phyloP scores from a whole-genome alignment of 169 alveolate species.

The Plasmodium chabaudi region DNA sequence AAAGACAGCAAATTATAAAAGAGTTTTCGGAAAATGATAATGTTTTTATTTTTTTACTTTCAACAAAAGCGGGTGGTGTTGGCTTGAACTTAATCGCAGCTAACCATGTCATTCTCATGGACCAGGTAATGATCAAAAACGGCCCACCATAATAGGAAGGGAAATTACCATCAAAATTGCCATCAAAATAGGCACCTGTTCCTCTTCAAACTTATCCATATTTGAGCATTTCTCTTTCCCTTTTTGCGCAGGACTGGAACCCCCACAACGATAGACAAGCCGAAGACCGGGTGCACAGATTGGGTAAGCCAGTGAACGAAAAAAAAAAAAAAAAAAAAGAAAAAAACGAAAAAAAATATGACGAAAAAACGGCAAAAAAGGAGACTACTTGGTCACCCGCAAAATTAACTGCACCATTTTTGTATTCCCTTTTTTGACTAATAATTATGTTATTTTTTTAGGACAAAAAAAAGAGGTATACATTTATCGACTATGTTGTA shows the following conservation, averaged over 20 bases:
- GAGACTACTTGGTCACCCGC: too few species aligned
- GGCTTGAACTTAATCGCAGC: conserved; percentile 98
- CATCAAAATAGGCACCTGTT: too few species aligned
- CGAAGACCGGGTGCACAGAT: conserved; percentile 95
- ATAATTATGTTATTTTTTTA: not conserved
- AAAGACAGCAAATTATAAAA: conserved; percentile 90
- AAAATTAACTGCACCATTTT: too few species aligned
- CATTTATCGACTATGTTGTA: conserved; percentile 91
- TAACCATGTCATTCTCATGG: conserved; percentile 97
- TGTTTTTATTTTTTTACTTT: conserved; percentile 94
- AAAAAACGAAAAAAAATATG: too few species aligned
- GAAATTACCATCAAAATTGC: too few species aligned
- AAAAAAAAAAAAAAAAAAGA: too few species aligned
- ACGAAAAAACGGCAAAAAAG: too few species aligned
- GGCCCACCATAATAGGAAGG: too few species aligned
- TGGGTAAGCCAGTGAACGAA: conserved; percentile 77
- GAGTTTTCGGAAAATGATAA: conserved; percentile 87
- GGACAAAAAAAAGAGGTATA: conserved; percentile 93
- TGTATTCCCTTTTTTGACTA: too few species aligned
- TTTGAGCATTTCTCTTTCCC: not conserved
- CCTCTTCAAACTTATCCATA: too few species aligned
- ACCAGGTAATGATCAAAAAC: conserved; percentile 79
- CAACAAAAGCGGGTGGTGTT: conserved; percentile 99
- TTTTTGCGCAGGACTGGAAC: conserved; percentile 90
- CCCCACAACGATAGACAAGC: conserved; percentile 96